phyloP scores from a whole-genome alignment of 2,329 filamentous ascomycete species.

The Epichloe amarillans region DNA sequence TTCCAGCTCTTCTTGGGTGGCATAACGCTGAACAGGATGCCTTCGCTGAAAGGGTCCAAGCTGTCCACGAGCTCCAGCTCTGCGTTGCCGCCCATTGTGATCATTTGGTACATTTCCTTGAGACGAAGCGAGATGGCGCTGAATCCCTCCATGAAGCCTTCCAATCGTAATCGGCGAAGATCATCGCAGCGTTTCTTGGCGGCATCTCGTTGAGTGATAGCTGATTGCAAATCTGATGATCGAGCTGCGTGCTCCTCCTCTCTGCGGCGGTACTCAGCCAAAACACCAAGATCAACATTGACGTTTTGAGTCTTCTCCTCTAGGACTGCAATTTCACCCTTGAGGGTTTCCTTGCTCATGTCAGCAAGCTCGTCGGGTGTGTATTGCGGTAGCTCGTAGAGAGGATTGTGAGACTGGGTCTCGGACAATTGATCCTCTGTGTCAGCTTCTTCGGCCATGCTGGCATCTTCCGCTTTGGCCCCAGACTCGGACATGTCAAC shows the following conservation, averaged over 20 bases:
- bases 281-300: slow-evolving; percentile 76
- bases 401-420: slow-evolving; percentile 21
- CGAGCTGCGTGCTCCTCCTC: slow-evolving; percentile 71
- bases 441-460: slow-evolving; percentile 8
- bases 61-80: slow-evolving; percentile 95
- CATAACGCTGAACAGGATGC: slow-evolving; percentile 96
- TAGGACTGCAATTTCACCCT: slow-evolving; percentile 47
- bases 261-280: slow-evolving; percentile 76
- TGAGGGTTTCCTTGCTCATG: slow-evolving; percentile 49
- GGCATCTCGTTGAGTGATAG: slow-evolving; percentile 64
- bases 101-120: slow-evolving; percentile 99
- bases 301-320: slow-evolving; percentile 68
- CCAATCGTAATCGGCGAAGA: slow-evolving; percentile 74
- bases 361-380: slow-evolving; percentile 57
- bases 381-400: slow-evolving; percentile 59
- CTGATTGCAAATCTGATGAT: slow-evolving; percentile 69
- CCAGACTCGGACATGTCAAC: slow-evolving; percentile 22
- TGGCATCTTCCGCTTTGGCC: slow-evolving; percentile 14
- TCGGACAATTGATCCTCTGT: slow-evolving; percentile 13
- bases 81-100: slow-evolving; percentile 97
- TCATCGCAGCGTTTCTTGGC: slow-evolving; percentile 91
- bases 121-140: slow-evolving; percentile 82
- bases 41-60: slow-evolving; percentile 91
- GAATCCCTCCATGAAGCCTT: slow-evolving; percentile 98
- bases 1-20: slow-evolving; percentile 99